Base-by-base conservation (phyloP, 73 alveolate genomes). In the Paramecium biaurelia region DNA sequence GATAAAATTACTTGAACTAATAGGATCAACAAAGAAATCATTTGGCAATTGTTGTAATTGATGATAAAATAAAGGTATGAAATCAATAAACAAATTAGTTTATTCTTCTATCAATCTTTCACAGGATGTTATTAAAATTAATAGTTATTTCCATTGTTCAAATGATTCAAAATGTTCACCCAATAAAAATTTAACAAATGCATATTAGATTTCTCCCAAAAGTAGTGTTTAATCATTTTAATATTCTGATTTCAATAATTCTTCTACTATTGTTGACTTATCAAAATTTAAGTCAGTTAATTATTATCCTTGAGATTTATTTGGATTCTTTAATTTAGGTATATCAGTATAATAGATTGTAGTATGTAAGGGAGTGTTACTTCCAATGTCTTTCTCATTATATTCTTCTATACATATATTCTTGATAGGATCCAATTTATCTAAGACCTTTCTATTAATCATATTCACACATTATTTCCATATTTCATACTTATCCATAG, bases 21-120 rank as follows among this genome's bases (percentile, higher is more conserved):
- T 93, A 1, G 93, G 95, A 93, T 95, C 97, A 67, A 93, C 76
- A 92, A 95, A 93, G 89, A 95, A 93, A 89, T 95, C 97, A 70
- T 95, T 92, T 1, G 97, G 97, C 63, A 95, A 70, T 79, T 93
- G 21, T 85, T 93, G 58, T 11, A 95, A 79, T 67, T 92, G 86
- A 72, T 95, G 89, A 90, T 95, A 95, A 70, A 95, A 92, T 20
- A 93, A 82, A 43, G 95, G 96, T 15, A 90, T 72, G 59, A 95
- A 95, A 74, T 95, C 92, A 68, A 92, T 85, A 89, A 89, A 93
- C 56, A 95, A 85, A 49, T 89, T 92, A 30, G 95, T 95, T 76
- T 89, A 68, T 35, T 93, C 92, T 74, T 92, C 86, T 21, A 89
- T 57, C 28, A 58, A 63, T 37, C 57, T 86, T 85, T 95, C 97